Evolutionary conservation across 331 rosid genomes (phyloP).

Genomic region (Arachis monticola): DNA sequence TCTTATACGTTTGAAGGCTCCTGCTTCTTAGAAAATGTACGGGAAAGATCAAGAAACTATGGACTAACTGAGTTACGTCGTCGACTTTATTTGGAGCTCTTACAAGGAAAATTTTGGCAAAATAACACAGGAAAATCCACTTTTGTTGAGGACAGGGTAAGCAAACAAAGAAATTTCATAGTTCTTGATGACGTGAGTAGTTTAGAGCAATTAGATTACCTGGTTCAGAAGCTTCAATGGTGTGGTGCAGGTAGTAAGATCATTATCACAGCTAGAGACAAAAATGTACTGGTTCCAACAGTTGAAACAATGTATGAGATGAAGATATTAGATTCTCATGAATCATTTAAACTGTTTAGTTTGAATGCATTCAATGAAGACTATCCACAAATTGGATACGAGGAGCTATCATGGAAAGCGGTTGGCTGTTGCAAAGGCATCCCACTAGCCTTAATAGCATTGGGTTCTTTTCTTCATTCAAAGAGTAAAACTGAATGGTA

Average conservation of each 20-base stretch:
- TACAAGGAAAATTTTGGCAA: not conserved
- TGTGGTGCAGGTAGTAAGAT: conserved; percentile 32
- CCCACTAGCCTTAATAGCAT: conserved; percentile 27
- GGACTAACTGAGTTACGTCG: not conserved
- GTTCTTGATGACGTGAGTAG: conserved; percentile 41
- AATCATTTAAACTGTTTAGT: conserved; percentile 19
- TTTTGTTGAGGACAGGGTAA: not conserved
- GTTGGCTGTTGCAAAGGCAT: conserved; percentile 12
- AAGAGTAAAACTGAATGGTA: not conserved
- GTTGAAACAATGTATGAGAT: not conserved
- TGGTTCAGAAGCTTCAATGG: not conserved
- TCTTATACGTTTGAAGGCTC: not conserved
- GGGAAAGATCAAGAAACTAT: not conserved
- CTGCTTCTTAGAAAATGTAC: not conserved
- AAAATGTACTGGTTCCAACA: not conserved
- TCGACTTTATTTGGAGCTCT: not conserved
- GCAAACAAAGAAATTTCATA: not conserved
- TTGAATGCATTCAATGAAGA: not conserved
- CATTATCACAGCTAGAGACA: conserved; percentile 21
- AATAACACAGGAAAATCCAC: not conserved
- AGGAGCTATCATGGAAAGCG: not conserved
- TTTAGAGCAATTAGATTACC: not conserved
- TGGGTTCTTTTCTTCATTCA: not conserved
- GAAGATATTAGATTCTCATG: not conserved
- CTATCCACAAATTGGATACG: fast-evolving